These are phyloP conservation scores for Penicillium concentricum DNA, from an alignment of 2,329 filamentous ascomycete genomes.

Conservation along the genomic window DNA sequence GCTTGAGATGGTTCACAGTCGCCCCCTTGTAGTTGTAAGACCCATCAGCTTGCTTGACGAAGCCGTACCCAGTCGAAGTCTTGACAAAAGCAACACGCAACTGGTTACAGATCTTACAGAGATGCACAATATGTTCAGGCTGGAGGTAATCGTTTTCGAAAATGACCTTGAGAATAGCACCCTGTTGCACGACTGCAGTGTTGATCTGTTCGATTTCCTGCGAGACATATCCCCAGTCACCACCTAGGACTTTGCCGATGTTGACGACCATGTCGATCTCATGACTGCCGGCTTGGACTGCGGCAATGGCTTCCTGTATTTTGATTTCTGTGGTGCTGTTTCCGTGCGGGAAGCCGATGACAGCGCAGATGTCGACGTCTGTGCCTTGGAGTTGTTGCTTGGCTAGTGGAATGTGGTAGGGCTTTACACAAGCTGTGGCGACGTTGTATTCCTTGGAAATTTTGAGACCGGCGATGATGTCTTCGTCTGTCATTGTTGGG, in stretches of 20 bases:
- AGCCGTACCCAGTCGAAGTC: constrained; percentile 61
- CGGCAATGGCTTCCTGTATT: constrained; percentile 52
- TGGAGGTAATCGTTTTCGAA: constrained; percentile 61
- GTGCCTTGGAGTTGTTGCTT: constrained; percentile 48
- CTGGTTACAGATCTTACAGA: constrained; percentile 57
- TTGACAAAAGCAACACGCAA: constrained; percentile 58
- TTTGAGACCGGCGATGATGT: constrained; percentile 51
- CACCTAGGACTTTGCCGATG: constrained; percentile 57
- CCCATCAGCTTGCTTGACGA: constrained; percentile 55
- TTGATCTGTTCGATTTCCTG: constrained; percentile 55
- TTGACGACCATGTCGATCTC: constrained; percentile 64
- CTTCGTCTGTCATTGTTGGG: constrained; percentile 59
- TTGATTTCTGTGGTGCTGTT: constrained; percentile 57
- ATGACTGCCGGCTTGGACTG: constrained; percentile 34
- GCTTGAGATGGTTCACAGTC: constrained; percentile 51
- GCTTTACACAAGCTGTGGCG: constrained; percentile 59
- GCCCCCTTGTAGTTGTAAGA: constrained; percentile 56
- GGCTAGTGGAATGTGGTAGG: constrained; percentile 54
- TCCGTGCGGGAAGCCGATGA: constrained; percentile 62
- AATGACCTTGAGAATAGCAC: constrained; percentile 58
- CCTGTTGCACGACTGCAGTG: constrained; percentile 44
- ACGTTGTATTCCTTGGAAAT: constrained; percentile 51
- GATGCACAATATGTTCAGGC: constrained; percentile 50
- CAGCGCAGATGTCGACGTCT: constrained; percentile 55
- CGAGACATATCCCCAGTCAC: constrained; percentile 58